Percentiles rank a stretch among this genome's conserved stretches.
phyloP scores from a whole-genome alignment of 1,139 yeast genomes.

The Geotrichum reessii region DNA sequence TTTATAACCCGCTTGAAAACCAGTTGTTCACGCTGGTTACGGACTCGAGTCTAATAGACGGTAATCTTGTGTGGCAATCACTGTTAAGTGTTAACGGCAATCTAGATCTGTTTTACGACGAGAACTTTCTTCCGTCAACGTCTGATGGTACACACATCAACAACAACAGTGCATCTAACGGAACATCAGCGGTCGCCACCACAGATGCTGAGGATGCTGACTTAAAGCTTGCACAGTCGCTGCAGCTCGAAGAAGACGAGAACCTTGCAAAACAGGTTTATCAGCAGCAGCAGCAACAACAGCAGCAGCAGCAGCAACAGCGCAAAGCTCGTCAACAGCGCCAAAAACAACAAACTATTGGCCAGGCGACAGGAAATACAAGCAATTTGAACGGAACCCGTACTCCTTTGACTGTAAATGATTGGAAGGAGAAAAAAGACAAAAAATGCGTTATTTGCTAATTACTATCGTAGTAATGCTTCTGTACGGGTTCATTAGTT shows the following conservation, averaged over 20 bases:
- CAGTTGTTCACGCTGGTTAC: slow-evolving; percentile 50
- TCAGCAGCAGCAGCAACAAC: slow-evolving; percentile 5
- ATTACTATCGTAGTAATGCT: background rate
- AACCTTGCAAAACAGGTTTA: slow-evolving; percentile 44
- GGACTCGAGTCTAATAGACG: slow-evolving; percentile 57
- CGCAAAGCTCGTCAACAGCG: slow-evolving; percentile 12
- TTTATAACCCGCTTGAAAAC: slow-evolving; percentile 39
- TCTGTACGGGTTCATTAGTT: no score
- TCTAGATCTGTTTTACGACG: slow-evolving; percentile 60
- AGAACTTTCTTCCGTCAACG: slow-evolving; percentile 35
- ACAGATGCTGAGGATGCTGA: slow-evolving; percentile 34
- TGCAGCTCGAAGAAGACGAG: slow-evolving; percentile 62
- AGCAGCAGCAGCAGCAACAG: slow-evolving; percentile 11
- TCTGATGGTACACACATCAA: slow-evolving; percentile 11
- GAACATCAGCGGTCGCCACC: slow-evolving; percentile 32
- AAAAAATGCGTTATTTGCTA: slow-evolving; percentile 6
- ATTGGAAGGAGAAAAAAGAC: background rate
- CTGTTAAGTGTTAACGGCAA: slow-evolving; percentile 60
- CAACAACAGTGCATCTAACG: background rate
- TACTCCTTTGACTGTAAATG: background rate
- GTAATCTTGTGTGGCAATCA: slow-evolving; percentile 69
- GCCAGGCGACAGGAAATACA: background rate
- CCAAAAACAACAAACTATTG: background rate
- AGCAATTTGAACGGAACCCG: background rate
- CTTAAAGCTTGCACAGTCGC: slow-evolving; percentile 43